Evolutionary conservation across 306 rosid genomes (phyloP).

Genomic region (cucumber (Cucumis sativus)): DNA sequence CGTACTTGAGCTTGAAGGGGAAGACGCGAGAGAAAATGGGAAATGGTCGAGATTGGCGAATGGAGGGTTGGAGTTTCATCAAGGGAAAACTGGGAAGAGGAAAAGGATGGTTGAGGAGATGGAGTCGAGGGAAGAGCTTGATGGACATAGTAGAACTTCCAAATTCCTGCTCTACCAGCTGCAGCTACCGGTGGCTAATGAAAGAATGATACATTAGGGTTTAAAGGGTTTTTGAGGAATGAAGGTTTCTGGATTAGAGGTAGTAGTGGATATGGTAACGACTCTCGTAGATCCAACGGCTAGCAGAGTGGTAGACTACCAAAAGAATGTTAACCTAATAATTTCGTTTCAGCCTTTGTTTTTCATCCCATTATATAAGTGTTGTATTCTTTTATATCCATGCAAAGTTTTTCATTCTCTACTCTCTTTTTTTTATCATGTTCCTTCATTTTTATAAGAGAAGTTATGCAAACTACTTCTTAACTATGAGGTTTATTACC

Average conservation of each 20-base stretch:
- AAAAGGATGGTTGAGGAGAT: slow-evolving; percentile 33
- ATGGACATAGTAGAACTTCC: slow-evolving; percentile 27
- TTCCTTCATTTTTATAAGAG: no score
- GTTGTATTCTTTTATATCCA: no score
- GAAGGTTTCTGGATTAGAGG: background rate
- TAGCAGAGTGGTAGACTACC: no score
- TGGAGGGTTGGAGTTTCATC: slow-evolving; percentile 26
- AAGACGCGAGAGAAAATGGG: slow-evolving; percentile 38
- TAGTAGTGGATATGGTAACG: background rate
- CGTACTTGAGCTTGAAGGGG: slow-evolving; percentile 38
- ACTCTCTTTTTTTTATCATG: no score
- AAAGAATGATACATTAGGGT: slow-evolving; percentile 15
- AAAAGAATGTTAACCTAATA: no score
- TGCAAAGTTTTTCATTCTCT: no score
- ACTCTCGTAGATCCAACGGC: no score
- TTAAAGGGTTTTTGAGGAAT: slow-evolving; percentile 4
- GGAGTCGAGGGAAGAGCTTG: slow-evolving; percentile 48
- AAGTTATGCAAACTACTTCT: no score
- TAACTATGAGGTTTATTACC: no score
- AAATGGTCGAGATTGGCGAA: slow-evolving; percentile 13
- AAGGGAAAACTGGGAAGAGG: slow-evolving; percentile 31
- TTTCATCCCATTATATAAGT: no score
- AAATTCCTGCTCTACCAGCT: background rate
- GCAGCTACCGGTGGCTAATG: background rate
- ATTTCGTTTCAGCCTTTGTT: no score